Evolutionary conservation across 305 asterid species (phyloP), one percentile per base, ranked within the genome.

Genomic region (Fraxinus greggii): DNA sequence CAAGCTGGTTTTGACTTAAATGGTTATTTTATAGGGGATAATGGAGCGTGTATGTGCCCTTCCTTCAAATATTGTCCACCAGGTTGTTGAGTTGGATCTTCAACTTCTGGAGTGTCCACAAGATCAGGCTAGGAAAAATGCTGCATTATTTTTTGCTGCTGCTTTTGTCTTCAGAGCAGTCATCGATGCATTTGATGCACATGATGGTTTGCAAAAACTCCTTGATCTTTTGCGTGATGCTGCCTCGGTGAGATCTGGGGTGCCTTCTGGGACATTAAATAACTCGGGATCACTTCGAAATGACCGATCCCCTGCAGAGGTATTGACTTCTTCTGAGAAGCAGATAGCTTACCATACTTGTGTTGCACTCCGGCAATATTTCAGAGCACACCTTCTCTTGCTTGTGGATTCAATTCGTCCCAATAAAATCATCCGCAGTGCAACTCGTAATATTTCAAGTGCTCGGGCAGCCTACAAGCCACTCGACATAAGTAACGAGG

Each of bases 31-130:
- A 54, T 88, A 96, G 98, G 99, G 97, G 79, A 92, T 97, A 88
- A 97, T 97, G 99, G 99, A 97, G 83, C 98, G 99, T 65, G 97
- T 97, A 61, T 97, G 98, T 84, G 95, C 97, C 61, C 97, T 93
- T 84, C 98, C 99, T 63, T 88, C 97, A 63, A 88, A 86, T 87
- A 85, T 93, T 72, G 97, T 93, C 75, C 92, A 92, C 79, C 97
- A 95, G 84, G 80, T 93, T 83, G 97, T 97, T 78, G 97, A 90
- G 89, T 86, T 95, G 88, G 97, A 93, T 78, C 99, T 97, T 88
- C 95, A 95, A 84, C 97, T 97, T 90, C 92, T 92, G 78, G 93
- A 88, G 80, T 92, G 98, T 82, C 90, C 95, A 45, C 95, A 88
- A 84, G 98, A 93, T 87, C 95, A 83, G 84, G 95, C 98, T 83